Evolutionary conservation across 768 basidiomycete species (phyloP).

Genomic region (Postia placenta): DNA sequence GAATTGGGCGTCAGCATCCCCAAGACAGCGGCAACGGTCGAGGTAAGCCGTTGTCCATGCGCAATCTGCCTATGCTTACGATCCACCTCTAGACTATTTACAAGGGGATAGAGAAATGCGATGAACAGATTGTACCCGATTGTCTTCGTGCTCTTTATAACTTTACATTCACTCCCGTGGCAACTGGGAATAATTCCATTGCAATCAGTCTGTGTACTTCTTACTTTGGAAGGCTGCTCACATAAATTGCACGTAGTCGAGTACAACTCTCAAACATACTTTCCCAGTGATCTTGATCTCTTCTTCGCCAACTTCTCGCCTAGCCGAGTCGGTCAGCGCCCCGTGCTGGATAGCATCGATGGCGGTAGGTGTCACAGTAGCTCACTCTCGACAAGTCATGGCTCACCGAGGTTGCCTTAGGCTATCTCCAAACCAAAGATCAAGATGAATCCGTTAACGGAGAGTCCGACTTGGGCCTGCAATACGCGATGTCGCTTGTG

Average conservation of each 20-base stretch:
- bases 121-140: conserved; percentile 21
- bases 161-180: conserved; percentile 18
- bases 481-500: conserved; percentile 54
- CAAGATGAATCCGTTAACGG: conserved; percentile 50
- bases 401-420: conserved; percentile 17
- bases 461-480: conserved; percentile 69
- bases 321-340: conserved; percentile 32
- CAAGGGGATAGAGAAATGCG: conserved; percentile 18
- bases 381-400: conserved; percentile 27
- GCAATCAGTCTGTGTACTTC: conserved; percentile 22
- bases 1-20: conserved; percentile 11
- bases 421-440: conserved; percentile 35
- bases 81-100: conserved; percentile 4
- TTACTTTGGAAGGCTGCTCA: background rate
- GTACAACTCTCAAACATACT: conserved; percentile 35
- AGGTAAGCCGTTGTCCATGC: conserved; percentile 5
- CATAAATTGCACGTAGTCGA: conserved; percentile 27
- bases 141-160: conserved; percentile 29
- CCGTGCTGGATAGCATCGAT: conserved; percentile 27
- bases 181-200: conserved; percentile 22
- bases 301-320: conserved; percentile 38
- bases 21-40: conserved; percentile 10
- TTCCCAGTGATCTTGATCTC: conserved; percentile 35
- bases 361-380: conserved; percentile 24
- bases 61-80: conserved; percentile 3